phyloP scores from a whole-genome alignment of 2,329 filamentous ascomycete genomes.

The Scopulariopsis brevicaulis region DNA sequence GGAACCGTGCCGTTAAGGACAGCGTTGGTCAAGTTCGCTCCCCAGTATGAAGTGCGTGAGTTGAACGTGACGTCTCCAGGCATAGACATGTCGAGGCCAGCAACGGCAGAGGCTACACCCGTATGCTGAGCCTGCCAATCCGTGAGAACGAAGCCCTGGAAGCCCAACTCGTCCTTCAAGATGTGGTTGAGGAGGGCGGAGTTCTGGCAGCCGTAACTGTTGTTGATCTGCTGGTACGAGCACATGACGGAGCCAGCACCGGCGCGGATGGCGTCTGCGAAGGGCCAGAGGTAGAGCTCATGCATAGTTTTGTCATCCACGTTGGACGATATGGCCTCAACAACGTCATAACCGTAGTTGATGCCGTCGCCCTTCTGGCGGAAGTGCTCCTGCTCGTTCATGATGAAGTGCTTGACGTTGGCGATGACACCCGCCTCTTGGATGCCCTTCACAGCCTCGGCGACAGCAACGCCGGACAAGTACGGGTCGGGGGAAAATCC shows the following conservation, averaged over 20 bases:
- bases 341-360: constrained; percentile 44
- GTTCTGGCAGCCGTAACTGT: constrained; percentile 72
- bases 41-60: constrained; percentile 68
- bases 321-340: constrained; percentile 47
- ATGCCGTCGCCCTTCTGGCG: constrained; percentile 47
- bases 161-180: constrained; percentile 69
- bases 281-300: constrained; percentile 70
- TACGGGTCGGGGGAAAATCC: constrained; percentile 62
- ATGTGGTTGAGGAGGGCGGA: constrained; percentile 63
- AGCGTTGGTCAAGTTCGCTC: constrained; percentile 75
- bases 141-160: constrained; percentile 71
- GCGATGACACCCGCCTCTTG: constrained; percentile 75
- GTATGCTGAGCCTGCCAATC: constrained; percentile 72
- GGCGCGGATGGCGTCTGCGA: constrained; percentile 59
- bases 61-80: constrained; percentile 72
- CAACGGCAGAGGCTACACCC: constrained; percentile 53
- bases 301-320: constrained; percentile 65
- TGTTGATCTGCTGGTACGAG: constrained; percentile 70
- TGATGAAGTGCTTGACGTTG: constrained; percentile 67
- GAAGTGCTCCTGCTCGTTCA: constrained; percentile 69
- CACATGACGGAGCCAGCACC: constrained; percentile 56
- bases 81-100: constrained; percentile 79
- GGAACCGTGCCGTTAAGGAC: constrained; percentile 85
- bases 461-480: constrained; percentile 60
- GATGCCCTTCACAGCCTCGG: constrained; percentile 66